These are phyloP conservation scores for Saccharomyces hybrid DNA, from an alignment of 1,139 yeast genomes.

Conservation along the genomic window DNA sequence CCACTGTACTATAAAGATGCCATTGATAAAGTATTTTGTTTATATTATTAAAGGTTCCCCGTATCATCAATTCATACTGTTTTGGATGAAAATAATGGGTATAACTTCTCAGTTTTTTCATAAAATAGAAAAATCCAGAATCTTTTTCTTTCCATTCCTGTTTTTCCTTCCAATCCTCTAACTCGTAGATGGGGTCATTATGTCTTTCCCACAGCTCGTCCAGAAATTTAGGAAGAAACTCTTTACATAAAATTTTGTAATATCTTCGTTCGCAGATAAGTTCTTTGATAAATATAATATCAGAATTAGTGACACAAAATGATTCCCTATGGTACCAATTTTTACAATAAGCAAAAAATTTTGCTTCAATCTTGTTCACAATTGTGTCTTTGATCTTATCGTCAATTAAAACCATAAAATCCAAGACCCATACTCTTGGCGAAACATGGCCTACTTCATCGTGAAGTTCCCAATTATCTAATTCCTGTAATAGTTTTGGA, in stretches of 20 bases:
- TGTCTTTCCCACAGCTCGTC: slow-evolving; percentile 22
- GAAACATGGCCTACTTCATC: slow-evolving; percentile 2
- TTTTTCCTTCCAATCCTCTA: slow-evolving; percentile 13
- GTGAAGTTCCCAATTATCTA: slow-evolving; percentile 34
- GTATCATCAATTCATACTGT: slow-evolving; percentile 11
- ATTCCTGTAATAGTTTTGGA: slow-evolving; percentile 34
- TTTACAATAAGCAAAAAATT: slow-evolving; percentile 31
- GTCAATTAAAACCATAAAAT: slow-evolving; percentile 13
- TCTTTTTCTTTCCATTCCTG: slow-evolving; percentile 3
- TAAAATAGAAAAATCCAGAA: slow-evolving; percentile 13
- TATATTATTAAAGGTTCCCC: slow-evolving; percentile 19
- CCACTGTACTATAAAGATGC: slow-evolving; percentile 14
- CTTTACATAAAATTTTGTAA: slow-evolving; percentile 21
- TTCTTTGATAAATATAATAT: slow-evolving; percentile 35
- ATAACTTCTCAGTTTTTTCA: slow-evolving; percentile 11
- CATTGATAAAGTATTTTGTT: slow-evolving; percentile 24
- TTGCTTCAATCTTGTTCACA: slow-evolving; percentile 12
- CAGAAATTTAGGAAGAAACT: slow-evolving; percentile 34
- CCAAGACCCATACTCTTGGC: slow-evolving; percentile 15
- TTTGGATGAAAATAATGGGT: slow-evolving; percentile 9
- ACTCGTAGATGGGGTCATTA: slow-evolving; percentile 22
- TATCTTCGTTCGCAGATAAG: slow-evolving; percentile 32
- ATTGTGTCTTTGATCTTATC: slow-evolving; percentile 4
- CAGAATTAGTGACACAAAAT: slow-evolving; percentile 16
- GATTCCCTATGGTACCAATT: slow-evolving; percentile 33